Percentiles rank a stretch among this genome's conserved stretches.
phyloP scores from a whole-genome alignment of 345 rosid species.

The Melaleuca alternifolia region DNA sequence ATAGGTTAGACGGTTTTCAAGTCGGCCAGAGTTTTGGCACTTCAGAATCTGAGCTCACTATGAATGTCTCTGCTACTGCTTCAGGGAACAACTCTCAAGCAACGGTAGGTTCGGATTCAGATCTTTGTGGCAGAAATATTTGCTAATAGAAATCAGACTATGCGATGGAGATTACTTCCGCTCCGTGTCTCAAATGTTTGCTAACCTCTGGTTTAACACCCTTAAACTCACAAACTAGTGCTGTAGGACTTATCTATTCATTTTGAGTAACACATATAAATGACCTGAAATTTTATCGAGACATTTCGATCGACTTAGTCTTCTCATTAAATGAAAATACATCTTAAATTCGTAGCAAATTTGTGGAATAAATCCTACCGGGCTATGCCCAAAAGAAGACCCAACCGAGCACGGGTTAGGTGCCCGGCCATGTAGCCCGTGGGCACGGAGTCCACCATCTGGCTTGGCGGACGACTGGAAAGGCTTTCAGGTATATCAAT shows the following conservation, averaged over 20 bases:
- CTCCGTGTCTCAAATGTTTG: background rate
- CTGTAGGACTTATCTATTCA: background rate
- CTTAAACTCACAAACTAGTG: too few relatives aligned
- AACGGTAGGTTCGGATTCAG: too few relatives aligned
- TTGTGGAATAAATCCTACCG: background rate
- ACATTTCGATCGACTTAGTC: background rate
- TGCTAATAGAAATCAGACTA: too few relatives aligned
- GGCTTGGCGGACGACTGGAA: background rate
- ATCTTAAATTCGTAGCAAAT: too few relatives aligned
- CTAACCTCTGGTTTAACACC: background rate
- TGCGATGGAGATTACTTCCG: background rate
- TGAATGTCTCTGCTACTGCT: too few relatives aligned
- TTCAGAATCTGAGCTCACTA: too few relatives aligned
- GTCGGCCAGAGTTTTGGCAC: constrained; percentile 11
- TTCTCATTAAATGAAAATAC: too few relatives aligned
- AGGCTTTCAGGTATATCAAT: background rate
- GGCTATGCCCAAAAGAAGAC: background rate
- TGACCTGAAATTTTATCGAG: too few relatives aligned
- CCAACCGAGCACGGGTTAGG: background rate
- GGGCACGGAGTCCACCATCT: background rate
- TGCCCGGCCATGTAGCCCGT: background rate
- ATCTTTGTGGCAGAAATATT: background rate
- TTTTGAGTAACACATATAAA: too few relatives aligned
- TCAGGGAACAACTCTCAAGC: too few relatives aligned
- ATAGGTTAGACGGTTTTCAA: background rate